Conservation (phyloP, 176 grass and related monocot genomes). For the Carex littledalei region DNA sequence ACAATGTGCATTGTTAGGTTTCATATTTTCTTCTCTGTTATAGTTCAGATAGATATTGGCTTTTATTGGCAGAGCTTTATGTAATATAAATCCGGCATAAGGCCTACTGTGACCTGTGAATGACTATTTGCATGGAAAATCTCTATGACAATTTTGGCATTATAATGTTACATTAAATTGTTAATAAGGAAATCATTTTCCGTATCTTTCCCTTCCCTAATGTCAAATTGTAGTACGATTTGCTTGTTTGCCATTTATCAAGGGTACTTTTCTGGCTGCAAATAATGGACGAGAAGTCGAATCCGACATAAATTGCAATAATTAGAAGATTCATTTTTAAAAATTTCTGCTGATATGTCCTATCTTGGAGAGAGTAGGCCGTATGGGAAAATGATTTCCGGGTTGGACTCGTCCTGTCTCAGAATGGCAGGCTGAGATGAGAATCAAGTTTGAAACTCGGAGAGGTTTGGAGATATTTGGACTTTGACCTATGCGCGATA, state of each 20-base stretch:
- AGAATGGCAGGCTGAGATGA: too few species aligned
- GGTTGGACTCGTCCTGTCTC: too few species aligned
- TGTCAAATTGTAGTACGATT: background rate
- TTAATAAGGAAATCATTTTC: constrained; percentile 2
- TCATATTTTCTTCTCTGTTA: background rate
- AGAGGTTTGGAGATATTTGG: too few species aligned
- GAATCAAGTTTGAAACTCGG: too few species aligned
- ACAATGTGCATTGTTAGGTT: constrained; percentile 11
- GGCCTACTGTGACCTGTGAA: background rate
- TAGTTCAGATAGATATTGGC: constrained; percentile 21
- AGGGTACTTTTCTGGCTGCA: background rate
- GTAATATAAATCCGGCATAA: constrained; percentile 22
- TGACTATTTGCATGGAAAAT: background rate
- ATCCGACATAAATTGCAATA: background rate
- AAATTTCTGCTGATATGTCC: background rate
- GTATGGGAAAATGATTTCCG: too few species aligned
- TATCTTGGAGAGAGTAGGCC: too few species aligned
- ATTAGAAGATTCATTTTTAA: background rate
- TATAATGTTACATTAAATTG: background rate
- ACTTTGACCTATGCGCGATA: too few species aligned
- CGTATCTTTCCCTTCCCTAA: background rate
- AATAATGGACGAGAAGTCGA: background rate
- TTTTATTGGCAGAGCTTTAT: constrained; percentile 8
- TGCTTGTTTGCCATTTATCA: background rate
- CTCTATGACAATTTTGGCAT: constrained; percentile 9